Evolutionary conservation across 192 early-diverging fungal genomes (phyloP), one percentile per base, ranked within the genome.

Genomic region (Umbelopsis sp.): DNA sequence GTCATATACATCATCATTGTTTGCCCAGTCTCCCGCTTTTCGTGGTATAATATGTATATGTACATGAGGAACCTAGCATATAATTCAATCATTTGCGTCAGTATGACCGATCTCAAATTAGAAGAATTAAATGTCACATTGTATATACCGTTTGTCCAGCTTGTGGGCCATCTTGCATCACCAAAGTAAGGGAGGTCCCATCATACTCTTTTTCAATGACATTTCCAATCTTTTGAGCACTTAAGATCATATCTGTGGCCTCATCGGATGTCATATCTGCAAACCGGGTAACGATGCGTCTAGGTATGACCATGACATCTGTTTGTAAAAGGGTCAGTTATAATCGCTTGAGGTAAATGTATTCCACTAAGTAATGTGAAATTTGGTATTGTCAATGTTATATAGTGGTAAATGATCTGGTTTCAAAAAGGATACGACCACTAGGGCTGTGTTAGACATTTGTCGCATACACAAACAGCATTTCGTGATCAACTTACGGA

Each of bases 21-120:
- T 83, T 14, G 82, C 81, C 82, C 85, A 96, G 73, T 98, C 95
- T 29, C 92, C 92, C 20, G 78, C 72, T 38, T 77, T 82, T 11
- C 97, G 86, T 44, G 97, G 96, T 45, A 98, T 94, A 29, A 98
- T 71, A 78, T 98, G 97, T 31, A 97, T 77, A 70, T 98, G 97
- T 9, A 92, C 91, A 79, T 98, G 97, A 11, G 91, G 86, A 5
- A 98, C 95, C 22, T 95, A 85, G 77, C 94, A 91, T 31, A 21
- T 38, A 6, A 16, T 16, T 34, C 26, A 45, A 49, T 45, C 24
- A 68, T 24, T 24, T 66, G 36, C 34, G 14, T 14, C n/a, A 10
- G 14, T 32, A 66, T 0, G 12, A 41, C 7, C 8, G 38, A 11
- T 41, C 38, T 41, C 12, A 41, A n/a, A 5, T 11, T 14, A 65